Evolutionary conservation across 768 basidiomycete genomes (phyloP).

Genomic region (Pisolithus tinctorius): DNA sequence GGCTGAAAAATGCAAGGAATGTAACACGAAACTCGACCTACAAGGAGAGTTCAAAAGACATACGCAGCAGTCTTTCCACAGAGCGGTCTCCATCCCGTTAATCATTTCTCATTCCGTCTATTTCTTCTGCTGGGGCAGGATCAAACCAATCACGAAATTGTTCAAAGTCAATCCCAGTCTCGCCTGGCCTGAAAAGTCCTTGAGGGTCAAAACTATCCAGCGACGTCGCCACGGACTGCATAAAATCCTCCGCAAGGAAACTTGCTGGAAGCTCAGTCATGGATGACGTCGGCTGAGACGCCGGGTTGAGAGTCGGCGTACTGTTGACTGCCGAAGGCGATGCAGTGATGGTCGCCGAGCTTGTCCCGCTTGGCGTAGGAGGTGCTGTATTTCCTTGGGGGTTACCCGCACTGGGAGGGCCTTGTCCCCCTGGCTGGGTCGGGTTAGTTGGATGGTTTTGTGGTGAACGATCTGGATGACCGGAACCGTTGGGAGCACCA

Average conservation of each 20-base stretch:
- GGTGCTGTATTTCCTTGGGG: conserved; percentile 28
- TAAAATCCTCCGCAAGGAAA: conserved; percentile 34
- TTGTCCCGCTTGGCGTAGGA: conserved; percentile 29
- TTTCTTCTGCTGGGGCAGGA: conserved; percentile 10
- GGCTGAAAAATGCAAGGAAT: conserved; percentile 10
- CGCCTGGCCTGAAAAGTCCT: conserved; percentile 37
- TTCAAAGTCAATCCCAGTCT: conserved; percentile 54
- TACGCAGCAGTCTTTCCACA: background rate
- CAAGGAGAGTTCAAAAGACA: conserved; percentile 5
- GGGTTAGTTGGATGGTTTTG: conserved; percentile 31
- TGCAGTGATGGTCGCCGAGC: conserved; percentile 29
- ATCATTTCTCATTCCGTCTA: conserved; percentile 2
- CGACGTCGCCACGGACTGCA: conserved; percentile 34
- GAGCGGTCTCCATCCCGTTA: conserved; percentile 8
- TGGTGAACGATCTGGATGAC: conserved; percentile 34
- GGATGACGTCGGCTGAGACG: conserved; percentile 16
- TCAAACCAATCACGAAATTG: conserved; percentile 75
- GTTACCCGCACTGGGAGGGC: conserved; percentile 14
- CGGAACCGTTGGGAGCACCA: conserved; percentile 18
- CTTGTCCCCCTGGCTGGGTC: conserved; percentile 18
- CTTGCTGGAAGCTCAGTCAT: conserved; percentile 21
- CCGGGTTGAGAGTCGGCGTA: conserved; percentile 24
- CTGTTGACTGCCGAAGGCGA: conserved; percentile 32
- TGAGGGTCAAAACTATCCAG: conserved; percentile 34
- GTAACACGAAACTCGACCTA: conserved; percentile 5